Base-by-base conservation (phyloP, 106 monocot genomes). In the Allium sativum region DNA sequence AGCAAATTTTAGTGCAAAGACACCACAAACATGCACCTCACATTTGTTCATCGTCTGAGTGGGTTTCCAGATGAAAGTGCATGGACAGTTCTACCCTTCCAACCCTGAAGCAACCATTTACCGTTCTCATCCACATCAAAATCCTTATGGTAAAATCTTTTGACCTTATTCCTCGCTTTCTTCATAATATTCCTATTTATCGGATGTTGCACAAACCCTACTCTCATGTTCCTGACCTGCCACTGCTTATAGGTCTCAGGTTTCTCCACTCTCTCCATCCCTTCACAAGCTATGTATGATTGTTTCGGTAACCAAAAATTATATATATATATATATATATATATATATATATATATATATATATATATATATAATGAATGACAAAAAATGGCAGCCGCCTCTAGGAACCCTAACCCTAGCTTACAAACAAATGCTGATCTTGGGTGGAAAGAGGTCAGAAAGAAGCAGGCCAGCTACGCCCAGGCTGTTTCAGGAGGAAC, bases 181-280 rank as follows among this genome's bases (percentile, higher is more conserved):
- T 72, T 83, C 68, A 83, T 10, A 1, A 78, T 72, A 5, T 55
- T 59, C 7, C 5, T 53, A 31, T 69, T 61, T 7, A 72, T 9
- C 0, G 70, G 78, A 14, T 65, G 45, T 59, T 71, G 78, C 55
- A 61, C 53, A 56, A 83, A 83, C 12, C 78, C 83, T 3, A 75
- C 83, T 52, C 83, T 75, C 19, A 72, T 59, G 44, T 57, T 72
- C 59, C 83, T 59, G 45, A 76, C 72, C 64, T 78, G 78, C 83
- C 83, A 83, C 67, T 76, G 72, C 71, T 72, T 83, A 51, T 72
- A 83, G 0, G 65, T 83, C 75, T 83, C 83, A 3, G 83, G 83
- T 65, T 72, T 79, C 74, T 83, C 83, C 70, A 76, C 20, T 67
- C 83, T 72, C 19, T 83, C 83, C 13, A 71, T 18, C 6, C 83